Base-by-base conservation (phyloP, 306 rosid genomes). In the Sesbania bispinosa region DNA sequence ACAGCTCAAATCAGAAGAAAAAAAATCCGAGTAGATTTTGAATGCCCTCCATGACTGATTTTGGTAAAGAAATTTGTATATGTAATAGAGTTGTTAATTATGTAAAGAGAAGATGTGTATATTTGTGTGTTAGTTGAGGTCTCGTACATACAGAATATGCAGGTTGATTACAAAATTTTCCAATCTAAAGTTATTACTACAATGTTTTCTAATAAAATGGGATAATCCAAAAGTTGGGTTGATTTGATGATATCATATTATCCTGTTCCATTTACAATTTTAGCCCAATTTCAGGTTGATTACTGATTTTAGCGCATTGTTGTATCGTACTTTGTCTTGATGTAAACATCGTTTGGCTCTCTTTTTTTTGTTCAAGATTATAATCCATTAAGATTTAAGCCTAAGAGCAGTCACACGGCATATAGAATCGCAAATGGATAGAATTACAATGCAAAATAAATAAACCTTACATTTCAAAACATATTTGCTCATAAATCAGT, bases 1-100 rank as follows among this genome's bases (percentile, higher is more conserved):
- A 51, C 88, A 84, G 15, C 95, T 94, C 45, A 84, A 81, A 62
- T 60, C 36, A 51, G 89, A 94, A 71, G 90, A 86, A 20, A 60
- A 76, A 72, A 64, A 39, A 51, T 35, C 59, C 75, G 45, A 76
- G 66, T 76, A 81, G 78, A 69, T 66, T 59, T 38, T 78, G 75
- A 70, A 50, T 67, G 45, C 53, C 36, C 19, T 67, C 52, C 55
- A 69, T 54, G 53, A 41, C 57, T 70, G 54, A 36, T 41, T 39
- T n/a, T 83, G 76, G 83, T 72, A 5, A 7, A 38, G 62, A 78
- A n/a, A n/a, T 29, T 62, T 85, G 89, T 85, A 82, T 47, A 59
- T 70, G 60, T 62, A 74, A 71, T 61, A 74, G 75, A 80, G 85
- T 33, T 41, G 59, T 75, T 75, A 2, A 36, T 76, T n/a, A 54